Conservation (phyloP, 225 moss, liverwort and hornwort species). For the Bryum argenteum region DNA sequence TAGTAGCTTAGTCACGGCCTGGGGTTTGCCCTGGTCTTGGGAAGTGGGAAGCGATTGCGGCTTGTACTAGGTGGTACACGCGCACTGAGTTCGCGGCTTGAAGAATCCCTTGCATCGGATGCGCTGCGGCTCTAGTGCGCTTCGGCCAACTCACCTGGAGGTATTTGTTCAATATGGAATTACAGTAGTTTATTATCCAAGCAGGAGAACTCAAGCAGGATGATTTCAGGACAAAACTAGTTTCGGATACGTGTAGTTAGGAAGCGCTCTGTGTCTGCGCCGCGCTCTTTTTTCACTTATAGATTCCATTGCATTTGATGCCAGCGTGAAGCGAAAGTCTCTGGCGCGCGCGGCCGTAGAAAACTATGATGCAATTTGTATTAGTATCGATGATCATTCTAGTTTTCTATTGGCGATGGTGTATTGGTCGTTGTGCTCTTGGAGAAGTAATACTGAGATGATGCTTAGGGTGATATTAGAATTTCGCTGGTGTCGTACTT, state of each 20-base stretch:
- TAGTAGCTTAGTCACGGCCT: neutral
- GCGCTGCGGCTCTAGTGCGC: neutral
- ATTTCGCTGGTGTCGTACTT: neutral
- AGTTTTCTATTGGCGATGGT: too few relatives aligned
- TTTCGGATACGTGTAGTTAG: neutral
- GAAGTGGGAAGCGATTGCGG: constrained; percentile 5
- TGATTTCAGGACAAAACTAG: neutral
- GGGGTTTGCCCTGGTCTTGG: constrained; percentile 30
- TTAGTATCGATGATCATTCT: neutral
- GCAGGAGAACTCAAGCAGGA: too few relatives aligned
- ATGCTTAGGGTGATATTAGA: constrained; percentile 8
- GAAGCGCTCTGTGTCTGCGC: neutral
- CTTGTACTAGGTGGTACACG: neutral
- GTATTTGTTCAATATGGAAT: neutral
- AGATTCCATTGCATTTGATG: constrained; percentile 18
- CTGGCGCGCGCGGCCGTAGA: neutral
- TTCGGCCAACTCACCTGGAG: neutral
- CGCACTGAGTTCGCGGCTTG: neutral
- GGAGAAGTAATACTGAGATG: neutral
- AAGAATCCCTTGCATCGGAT: neutral
- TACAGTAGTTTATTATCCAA: too few relatives aligned
- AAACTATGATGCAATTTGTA: constrained; percentile 26
- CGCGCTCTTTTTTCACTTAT: constrained; percentile 9
- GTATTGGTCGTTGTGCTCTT: neutral
- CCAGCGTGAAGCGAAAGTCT: constrained; percentile 17